Evolutionary conservation across 202 grass and related monocot species (phyloP), one percentile per base, ranked within the genome.

Genomic region (Zizania palustris): DNA sequence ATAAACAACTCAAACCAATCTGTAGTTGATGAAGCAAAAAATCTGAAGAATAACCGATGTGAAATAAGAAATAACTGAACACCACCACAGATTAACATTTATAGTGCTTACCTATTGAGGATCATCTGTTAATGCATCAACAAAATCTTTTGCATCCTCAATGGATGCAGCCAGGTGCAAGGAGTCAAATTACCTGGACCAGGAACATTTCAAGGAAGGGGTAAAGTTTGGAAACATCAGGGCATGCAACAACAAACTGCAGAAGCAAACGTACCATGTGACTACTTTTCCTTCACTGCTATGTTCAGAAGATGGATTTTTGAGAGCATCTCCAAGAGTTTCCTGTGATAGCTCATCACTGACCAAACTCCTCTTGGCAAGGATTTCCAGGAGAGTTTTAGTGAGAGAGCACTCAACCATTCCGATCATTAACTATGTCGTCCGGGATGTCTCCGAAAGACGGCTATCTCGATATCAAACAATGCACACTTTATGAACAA

Each of bases 271-370:
- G 89, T 38, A 92, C 87, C 96, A 99, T 99, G 78, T 53, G 59
- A 18, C 83, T 81, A 72, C 92, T 90, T 63, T 91, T 99, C 74
- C 89, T 93, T 95, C 44, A 99, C 96, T 72, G 96, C 92, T 88
- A 85, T 92, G 78, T 96, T 93, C 63, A 96, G 79, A 21, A 99
- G 82, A 67, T 93, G 81, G 72, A 91, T 87, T 48, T 99, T 92
- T 9, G 83, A 65, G 62, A 99, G 85, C 82, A 88, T 90, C 39
- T 93, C 81, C 74, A n/a, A 99, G 39, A 21, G 92, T 90, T 61
- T 93, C 92, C 36, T 96, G 90, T 38, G 83, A 85, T 53, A 91
- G 55, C 43, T 80, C 82, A 11, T 92, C 81, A 42, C 77, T 89
- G 36, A 44, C 74, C 46, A 85, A 76, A 76, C 89, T 92, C 84